Base-by-base conservation (phyloP, 371 early-diverging fungal genomes). In the Actinomucor elegans region DNA sequence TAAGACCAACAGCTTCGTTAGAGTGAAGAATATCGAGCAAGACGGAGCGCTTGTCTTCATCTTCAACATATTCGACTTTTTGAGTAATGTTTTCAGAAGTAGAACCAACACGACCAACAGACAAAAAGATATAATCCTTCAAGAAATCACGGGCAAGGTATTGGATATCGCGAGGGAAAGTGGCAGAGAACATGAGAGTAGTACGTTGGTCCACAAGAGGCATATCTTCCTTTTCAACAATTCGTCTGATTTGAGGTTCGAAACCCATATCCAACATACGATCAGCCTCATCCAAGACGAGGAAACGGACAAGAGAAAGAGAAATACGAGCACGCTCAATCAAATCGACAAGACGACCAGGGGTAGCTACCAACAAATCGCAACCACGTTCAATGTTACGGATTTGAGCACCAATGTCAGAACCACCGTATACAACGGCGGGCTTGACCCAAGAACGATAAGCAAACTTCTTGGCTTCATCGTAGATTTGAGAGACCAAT, bases 191-290 rank as follows among this genome's bases (percentile, higher is more conserved):
- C 94, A 97, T 94, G 69, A 97, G 94, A 4, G 98, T 97, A 64
- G 87, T 88, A 48, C 98, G 89, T 5, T 82, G 77, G n/a, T 77
- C 45, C 10, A 88, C 84, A 23, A 72, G 75, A 32, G 91, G 88
- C 94, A 96, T 93, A 60, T 94, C 91, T 78, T 92, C 95, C 64
- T 88, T 69, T 75, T 95, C 91, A 28, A 98, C 97, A 64, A 97
- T 92, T 36, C 91, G 89, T 58, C 98, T 83, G 63, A 98, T 97
- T 75, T 97, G 98, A 41, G 94, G 93, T 76, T 96, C 97, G 81
- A 98, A 98, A 64, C 99, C 99, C 96, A 96, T 97, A 71, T 98
- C 99, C 55, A 96, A 81, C 92, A 97, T 94, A 66, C 98, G 90
- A 80, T 99, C 99, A 46, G 99, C 99, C 74, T 99, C 99, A 72